Percentiles rank a stretch among this genome's conserved stretches.
These are phyloP conservation scores for Yarrowia phangngaensis DNA, from an alignment of 805 yeast genomes.

Conservation along the genomic window DNA sequence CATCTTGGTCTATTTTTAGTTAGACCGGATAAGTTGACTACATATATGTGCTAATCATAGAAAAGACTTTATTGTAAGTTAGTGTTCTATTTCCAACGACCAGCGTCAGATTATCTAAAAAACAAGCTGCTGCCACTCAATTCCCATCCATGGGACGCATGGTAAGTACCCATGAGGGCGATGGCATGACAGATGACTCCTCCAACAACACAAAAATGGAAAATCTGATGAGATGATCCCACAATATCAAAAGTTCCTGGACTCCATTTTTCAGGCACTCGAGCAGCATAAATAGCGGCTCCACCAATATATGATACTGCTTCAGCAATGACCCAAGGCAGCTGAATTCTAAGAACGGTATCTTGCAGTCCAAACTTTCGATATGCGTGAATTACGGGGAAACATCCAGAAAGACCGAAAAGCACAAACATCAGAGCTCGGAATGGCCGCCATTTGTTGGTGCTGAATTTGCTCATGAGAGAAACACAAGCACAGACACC, in stretches of 20 bases:
- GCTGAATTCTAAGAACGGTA: constrained; percentile 50
- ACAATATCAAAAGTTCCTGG: constrained; percentile 65
- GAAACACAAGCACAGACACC: constrained; percentile 59
- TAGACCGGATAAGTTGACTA: too few relatives aligned
- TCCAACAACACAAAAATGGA: constrained; percentile 70
- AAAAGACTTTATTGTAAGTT: too few relatives aligned
- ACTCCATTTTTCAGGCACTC: constrained; percentile 68
- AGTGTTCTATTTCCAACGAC: neutral
- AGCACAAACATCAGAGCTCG: constrained; percentile 74
- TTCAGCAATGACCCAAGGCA: constrained; percentile 62
- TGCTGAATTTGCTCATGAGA: constrained; percentile 60
- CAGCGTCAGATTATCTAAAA: neutral
- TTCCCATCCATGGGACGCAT: constrained; percentile 28
- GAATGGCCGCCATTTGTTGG: constrained; percentile 66
- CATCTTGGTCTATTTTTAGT: too few relatives aligned
- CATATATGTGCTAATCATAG: too few relatives aligned
- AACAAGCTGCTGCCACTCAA: constrained; percentile 1
- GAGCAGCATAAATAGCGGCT: constrained; percentile 69
- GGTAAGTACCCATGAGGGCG: constrained; percentile 58
- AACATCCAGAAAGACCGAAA: constrained; percentile 72
- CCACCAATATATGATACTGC: constrained; percentile 75
- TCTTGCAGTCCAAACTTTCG: constrained; percentile 48
- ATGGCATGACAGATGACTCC: constrained; percentile 72
- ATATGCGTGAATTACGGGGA: constrained; percentile 62
- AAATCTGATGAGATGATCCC: constrained; percentile 84